These are phyloP conservation scores for Talaromyces sp. DNA, from an alignment of 2,329 filamentous ascomycete species.

Conservation along the genomic window DNA sequence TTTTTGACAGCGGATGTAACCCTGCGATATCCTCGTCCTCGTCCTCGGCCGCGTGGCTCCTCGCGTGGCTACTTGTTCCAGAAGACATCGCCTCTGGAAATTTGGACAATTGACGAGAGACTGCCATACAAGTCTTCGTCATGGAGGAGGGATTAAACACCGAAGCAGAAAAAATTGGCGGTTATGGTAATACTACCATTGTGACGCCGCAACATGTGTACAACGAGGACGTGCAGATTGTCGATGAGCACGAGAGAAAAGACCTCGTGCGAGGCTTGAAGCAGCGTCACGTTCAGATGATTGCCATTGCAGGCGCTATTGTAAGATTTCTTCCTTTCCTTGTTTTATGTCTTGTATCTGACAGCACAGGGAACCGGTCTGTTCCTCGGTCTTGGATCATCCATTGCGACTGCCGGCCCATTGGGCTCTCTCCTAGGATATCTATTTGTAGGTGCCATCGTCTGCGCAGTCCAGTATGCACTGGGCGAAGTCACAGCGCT, in stretches of 20 bases:
- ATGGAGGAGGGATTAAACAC: not conserved
- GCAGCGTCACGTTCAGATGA: constrained; percentile 43
- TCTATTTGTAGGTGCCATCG: constrained; percentile 45
- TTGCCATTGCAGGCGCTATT: constrained; percentile 42
- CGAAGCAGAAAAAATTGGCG: not conserved
- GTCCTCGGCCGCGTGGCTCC: not conserved
- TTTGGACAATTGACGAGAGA: not conserved
- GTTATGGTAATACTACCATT: not conserved
- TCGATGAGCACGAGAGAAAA: constrained; percentile 41
- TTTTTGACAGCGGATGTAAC: not conserved
- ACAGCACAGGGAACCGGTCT: constrained; percentile 42
- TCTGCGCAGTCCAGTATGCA: constrained; percentile 48
- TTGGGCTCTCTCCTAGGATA: constrained; percentile 50
- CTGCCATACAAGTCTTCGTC: not conserved
- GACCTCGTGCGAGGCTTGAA: constrained; percentile 41
- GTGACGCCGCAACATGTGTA: not conserved
- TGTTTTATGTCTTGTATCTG: not conserved
- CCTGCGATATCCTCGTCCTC: not conserved
- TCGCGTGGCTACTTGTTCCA: not conserved
- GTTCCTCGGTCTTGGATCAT: constrained; percentile 51
- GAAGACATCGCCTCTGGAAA: not conserved
- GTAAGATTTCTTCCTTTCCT: constrained; percentile 13
- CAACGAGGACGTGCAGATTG: constrained; percentile 15
- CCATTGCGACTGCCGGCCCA: constrained; percentile 48
- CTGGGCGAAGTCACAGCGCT: constrained; percentile 56